Conservation (phyloP, 805 yeast species). For the Barnettozyma wickerhamii region DNA sequence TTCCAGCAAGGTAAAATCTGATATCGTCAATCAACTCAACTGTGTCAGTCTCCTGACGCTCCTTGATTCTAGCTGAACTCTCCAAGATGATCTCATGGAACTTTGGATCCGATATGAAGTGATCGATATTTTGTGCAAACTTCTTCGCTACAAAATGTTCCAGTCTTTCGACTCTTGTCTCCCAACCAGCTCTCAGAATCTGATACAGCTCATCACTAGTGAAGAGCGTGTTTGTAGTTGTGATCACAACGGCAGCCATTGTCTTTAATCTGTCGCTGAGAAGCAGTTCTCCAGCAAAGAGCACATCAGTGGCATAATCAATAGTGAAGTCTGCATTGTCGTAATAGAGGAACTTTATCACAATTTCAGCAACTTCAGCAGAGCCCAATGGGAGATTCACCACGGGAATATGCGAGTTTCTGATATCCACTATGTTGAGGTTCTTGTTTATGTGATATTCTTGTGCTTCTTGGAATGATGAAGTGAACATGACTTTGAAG, state of each 20-base stretch:
- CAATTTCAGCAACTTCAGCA: slow-evolving; percentile 40
- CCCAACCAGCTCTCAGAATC: slow-evolving; percentile 63
- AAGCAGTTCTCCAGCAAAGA: slow-evolving; percentile 53
- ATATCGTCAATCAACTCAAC: slow-evolving; percentile 79
- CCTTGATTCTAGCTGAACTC: slow-evolving; percentile 51
- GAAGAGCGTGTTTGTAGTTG: slow-evolving; percentile 28
- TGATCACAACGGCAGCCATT: slow-evolving; percentile 47
- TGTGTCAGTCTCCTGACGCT: slow-evolving; percentile 71
- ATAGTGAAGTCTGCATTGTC: slow-evolving; percentile 53
- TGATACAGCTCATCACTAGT: slow-evolving; percentile 44
- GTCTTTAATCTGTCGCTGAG: slow-evolving; percentile 61
- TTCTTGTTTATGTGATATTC: slow-evolving; percentile 12
- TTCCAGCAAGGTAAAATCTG: slow-evolving; percentile 47
- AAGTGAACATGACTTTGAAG: slow-evolving; percentile 57
- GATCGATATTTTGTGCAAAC: slow-evolving; percentile 46
- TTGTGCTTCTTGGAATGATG: slow-evolving; percentile 38
- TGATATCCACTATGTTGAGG: slow-evolving; percentile 11
- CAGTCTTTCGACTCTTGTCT: slow-evolving; percentile 54
- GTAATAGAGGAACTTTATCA: slow-evolving; percentile 53
- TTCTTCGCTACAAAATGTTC: slow-evolving; percentile 59
- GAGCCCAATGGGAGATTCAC: slow-evolving; percentile 29
- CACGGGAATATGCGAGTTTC: slow-evolving; percentile 24
- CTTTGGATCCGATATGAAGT: slow-evolving; percentile 33
- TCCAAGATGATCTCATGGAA: slow-evolving; percentile 37
- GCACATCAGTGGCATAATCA: slow-evolving; percentile 47